A percentile compares a stretch with the other conserved stretches of the same genome.
Evolutionary conservation across 2,329 filamentous ascomycete species (phyloP).

Genomic region (Aspergillus neoniger): DNA sequence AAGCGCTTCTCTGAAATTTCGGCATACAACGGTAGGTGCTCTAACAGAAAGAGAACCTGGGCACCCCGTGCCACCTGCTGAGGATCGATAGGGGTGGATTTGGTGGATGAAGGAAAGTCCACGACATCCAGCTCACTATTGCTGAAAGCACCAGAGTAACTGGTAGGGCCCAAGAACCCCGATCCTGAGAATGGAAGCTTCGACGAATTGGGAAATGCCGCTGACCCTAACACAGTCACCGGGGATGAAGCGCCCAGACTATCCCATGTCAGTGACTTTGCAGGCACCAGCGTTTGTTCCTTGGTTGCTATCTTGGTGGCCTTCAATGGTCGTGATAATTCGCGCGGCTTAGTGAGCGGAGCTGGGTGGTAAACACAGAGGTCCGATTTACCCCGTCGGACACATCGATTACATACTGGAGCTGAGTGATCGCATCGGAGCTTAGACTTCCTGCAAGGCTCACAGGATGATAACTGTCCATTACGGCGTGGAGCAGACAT

Average conservation of each 20-base stretch:
- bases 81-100: background rate
- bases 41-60: constrained; percentile 17
- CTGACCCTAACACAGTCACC: background rate
- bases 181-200: constrained; percentile 3
- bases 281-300: background rate
- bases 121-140: constrained; percentile 8
- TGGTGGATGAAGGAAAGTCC: background rate
- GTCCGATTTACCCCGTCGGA: constrained; percentile 9
- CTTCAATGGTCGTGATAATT: background rate
- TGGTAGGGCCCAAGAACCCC: constrained; percentile 26
- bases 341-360: constrained; percentile 18
- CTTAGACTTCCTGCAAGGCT: constrained; percentile 29
- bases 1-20: constrained; percentile 21
- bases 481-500: constrained; percentile 12
- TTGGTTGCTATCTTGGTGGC: background rate
- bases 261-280: background rate
- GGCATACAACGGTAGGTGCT: constrained; percentile 15
- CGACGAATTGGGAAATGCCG: background rate
- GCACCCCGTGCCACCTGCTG: constrained; percentile 15
- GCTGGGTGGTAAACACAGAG: constrained; percentile 21
- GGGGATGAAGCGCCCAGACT: background rate
- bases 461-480: constrained; percentile 24
- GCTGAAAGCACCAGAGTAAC: constrained; percentile 20
- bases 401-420: constrained; percentile 23
- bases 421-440: constrained; percentile 27